Percentiles rank a stretch among this genome's conserved stretches.
phyloP scores from a whole-genome alignment of 2,329 filamentous ascomycete genomes.

The Nemania sp. region DNA sequence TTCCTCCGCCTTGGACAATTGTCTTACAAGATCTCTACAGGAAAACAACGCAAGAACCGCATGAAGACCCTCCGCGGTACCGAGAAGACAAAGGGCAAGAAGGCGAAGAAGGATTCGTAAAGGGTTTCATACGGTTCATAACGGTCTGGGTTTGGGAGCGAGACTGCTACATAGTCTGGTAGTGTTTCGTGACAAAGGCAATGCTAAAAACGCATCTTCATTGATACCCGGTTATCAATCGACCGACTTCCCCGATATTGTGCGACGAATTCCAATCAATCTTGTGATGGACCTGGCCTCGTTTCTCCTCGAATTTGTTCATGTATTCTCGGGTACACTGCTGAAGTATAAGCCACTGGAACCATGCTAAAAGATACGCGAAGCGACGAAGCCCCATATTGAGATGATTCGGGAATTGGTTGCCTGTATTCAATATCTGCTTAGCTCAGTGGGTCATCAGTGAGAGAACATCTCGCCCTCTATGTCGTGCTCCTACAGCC shows the following conservation, averaged over 20 bases:
- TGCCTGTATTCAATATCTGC: not conserved
- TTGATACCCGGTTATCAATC: slow-evolving; percentile 27
- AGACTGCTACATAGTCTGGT: slow-evolving; percentile 27
- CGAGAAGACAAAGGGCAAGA: slow-evolving; percentile 95
- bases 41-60: slow-evolving; percentile 99
- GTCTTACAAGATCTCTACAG: slow-evolving; percentile 44
- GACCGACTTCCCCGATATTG: slow-evolving; percentile 9
- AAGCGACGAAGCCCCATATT: not conserved
- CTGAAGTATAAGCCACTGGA: no score
- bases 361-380: no score
- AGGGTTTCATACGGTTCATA: slow-evolving; percentile 35
- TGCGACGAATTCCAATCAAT: slow-evolving; percentile 14
- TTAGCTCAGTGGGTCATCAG: not conserved
- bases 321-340: not conserved
- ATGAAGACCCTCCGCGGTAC: slow-evolving; percentile 98
- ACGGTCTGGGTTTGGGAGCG: slow-evolving; percentile 25
- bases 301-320: not conserved
- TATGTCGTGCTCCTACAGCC: not conserved
- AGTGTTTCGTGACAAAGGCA: slow-evolving; percentile 28
- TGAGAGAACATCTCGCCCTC: not conserved
- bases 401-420: not conserved
- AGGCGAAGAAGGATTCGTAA: slow-evolving; percentile 79
- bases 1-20: slow-evolving; percentile 8
- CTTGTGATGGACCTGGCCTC: slow-evolving; percentile 20
- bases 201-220: slow-evolving; percentile 27